Evolutionary conservation across 2,329 filamentous ascomycete genomes (phyloP).

Genomic region (Huntiella abstrusa): DNA sequence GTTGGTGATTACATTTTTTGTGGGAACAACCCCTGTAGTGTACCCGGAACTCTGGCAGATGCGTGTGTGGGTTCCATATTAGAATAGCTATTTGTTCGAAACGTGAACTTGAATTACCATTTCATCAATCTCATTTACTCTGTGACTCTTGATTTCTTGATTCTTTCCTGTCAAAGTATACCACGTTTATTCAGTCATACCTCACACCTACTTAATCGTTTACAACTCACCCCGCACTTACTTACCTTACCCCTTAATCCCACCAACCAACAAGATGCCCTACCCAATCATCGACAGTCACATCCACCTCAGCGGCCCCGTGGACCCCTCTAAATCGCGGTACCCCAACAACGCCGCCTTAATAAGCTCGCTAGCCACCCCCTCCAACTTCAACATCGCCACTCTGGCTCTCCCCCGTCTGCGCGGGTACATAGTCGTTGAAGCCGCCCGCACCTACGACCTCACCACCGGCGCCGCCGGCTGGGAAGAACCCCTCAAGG

Average conservation of each 20-base stretch:
- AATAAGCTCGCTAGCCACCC: constrained; percentile 44
- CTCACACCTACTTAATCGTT: background rate
- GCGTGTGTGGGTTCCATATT: too few relatives aligned
- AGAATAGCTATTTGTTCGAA: too few relatives aligned
- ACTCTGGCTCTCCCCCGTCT: constrained; percentile 25
- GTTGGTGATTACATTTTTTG: too few relatives aligned
- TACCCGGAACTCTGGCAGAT: too few relatives aligned
- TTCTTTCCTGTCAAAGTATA: too few relatives aligned
- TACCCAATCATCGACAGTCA: constrained; percentile 68
- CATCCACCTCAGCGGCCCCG: constrained; percentile 66
- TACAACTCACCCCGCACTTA: background rate
- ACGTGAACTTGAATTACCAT: too few relatives aligned
- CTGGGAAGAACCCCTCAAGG: constrained; percentile 50
- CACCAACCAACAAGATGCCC: constrained; percentile 17
- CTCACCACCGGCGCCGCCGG: constrained; percentile 30
- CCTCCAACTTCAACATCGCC: constrained; percentile 40
- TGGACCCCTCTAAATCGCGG: constrained; percentile 24
- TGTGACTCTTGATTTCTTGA: too few relatives aligned
- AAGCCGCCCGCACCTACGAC: constrained; percentile 56
- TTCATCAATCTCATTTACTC: too few relatives aligned
- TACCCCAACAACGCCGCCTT: background rate
- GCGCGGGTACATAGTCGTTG: constrained; percentile 62
- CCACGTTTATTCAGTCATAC: too few relatives aligned
- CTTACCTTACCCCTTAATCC: too few relatives aligned
- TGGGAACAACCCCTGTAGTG: too few relatives aligned